These are phyloP conservation scores for Cicer judaicum DNA, from an alignment of 306 rosid genomes.

Conservation along the genomic window DNA sequence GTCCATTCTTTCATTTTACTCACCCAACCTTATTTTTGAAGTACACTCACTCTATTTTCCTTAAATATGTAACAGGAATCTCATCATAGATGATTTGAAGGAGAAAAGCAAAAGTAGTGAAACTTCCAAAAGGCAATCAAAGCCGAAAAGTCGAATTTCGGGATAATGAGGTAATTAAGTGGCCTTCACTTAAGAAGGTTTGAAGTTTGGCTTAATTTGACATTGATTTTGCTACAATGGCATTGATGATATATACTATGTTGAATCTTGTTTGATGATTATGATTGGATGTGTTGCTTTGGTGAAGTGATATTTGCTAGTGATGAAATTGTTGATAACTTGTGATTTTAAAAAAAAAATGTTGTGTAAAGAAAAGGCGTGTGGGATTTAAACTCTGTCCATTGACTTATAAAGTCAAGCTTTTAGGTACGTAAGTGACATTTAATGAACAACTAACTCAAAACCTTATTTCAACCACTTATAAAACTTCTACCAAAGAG, in stretches of 20 bases:
- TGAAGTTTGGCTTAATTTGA: neutral
- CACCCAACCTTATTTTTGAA: neutral
- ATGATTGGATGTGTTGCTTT: neutral
- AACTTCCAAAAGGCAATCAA: neutral
- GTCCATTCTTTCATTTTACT: neutral
- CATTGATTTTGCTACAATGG: neutral
- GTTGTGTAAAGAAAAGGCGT: too few relatives aligned
- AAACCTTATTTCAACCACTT: too few relatives aligned
- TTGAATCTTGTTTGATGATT: neutral
- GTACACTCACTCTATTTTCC: neutral
- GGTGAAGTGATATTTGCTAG: neutral
- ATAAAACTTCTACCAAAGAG: too few relatives aligned
- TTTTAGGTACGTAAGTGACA: too few relatives aligned
- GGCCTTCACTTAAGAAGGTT: neutral
- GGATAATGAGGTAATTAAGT: neutral
- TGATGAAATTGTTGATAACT: neutral
- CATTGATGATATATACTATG: neutral
- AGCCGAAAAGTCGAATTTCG: neutral
- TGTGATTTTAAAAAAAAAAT: neutral
- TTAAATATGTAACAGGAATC: neutral
- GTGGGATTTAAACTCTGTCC: too few relatives aligned
- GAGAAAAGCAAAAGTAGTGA: neutral
- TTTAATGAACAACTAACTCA: too few relatives aligned
- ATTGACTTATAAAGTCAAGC: too few relatives aligned
- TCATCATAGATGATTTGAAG: neutral